Evolutionary conservation across 176 grass and related monocot genomes (phyloP).

Genomic region (Triticum monococcum): DNA sequence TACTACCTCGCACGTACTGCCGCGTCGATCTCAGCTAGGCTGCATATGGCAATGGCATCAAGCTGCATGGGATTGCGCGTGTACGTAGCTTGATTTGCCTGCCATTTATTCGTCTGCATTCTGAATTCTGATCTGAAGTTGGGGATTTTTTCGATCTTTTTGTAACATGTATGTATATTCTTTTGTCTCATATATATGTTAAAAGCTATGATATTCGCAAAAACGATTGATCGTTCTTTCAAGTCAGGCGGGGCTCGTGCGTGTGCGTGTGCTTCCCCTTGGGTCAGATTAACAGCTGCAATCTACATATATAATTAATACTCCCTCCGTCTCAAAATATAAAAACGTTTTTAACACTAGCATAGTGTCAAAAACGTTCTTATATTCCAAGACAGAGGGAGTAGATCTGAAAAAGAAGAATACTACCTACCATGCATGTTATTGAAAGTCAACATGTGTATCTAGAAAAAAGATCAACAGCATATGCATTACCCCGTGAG

Average conservation of each 20-base stretch:
- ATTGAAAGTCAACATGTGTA: neutral
- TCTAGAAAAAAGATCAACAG: neutral
- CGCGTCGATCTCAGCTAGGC: neutral
- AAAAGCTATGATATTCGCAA: neutral
- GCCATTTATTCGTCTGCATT: neutral
- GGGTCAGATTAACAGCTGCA: neutral
- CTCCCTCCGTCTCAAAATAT: too few relatives aligned
- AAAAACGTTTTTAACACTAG: too few relatives aligned
- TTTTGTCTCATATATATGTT: neutral
- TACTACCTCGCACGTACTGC: too few relatives aligned
- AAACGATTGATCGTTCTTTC: neutral
- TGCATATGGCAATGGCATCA: neutral
- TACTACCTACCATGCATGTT: neutral
- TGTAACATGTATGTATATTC: neutral
- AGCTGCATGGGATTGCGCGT: neutral
- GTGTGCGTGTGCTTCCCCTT: neutral
- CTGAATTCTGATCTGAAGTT: neutral
- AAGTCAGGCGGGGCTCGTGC: neutral
- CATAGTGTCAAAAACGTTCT: too few relatives aligned
- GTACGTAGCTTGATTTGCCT: neutral
- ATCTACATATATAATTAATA: neutral
- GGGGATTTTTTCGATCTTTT: neutral
- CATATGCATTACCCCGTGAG: neutral
- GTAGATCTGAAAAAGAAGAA: neutral
- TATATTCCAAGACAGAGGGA: too few relatives aligned